Percentiles rank a stretch among this genome's conserved stretches.
Evolutionary conservation across 768 basidiomycete genomes (phyloP).

Genomic region (Termitomyces sp.): DNA sequence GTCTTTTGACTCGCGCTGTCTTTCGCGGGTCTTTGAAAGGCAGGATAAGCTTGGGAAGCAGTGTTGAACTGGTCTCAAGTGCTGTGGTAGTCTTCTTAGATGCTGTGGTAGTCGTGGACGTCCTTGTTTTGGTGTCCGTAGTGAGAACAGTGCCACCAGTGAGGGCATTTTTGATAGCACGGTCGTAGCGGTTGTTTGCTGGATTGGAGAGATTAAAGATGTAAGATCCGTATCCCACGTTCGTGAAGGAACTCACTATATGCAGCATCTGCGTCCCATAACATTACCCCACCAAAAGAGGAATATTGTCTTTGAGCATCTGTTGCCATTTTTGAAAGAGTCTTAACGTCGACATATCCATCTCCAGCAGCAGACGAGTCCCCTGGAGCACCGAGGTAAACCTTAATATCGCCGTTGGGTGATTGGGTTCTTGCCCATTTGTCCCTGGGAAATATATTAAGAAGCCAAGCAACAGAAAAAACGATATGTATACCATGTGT

Average conservation of each 20-base stretch:
- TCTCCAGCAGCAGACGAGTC: conserved; percentile 45
- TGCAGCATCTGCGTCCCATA: conserved; percentile 40
- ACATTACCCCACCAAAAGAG: conserved; percentile 57
- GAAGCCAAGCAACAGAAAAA: not conserved
- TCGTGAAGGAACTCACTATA: conserved; percentile 34
- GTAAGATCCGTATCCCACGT: not conserved
- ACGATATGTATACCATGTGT: conserved; percentile 29
- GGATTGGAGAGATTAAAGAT: not conserved
- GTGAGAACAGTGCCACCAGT: conserved; percentile 17
- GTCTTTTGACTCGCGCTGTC: conserved; percentile 30
- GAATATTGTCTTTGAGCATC: conserved; percentile 47
- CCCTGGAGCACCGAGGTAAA: conserved; percentile 58
- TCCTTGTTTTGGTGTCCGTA: not conserved
- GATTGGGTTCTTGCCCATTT: conserved; percentile 58
- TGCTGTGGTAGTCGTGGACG: not conserved
- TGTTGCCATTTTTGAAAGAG: conserved; percentile 38
- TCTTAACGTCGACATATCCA: conserved; percentile 46
- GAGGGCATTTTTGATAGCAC: conserved; percentile 46
- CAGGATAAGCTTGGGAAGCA: conserved; percentile 10
- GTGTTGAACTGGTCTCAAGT: not conserved
- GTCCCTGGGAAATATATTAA: conserved; percentile 32
- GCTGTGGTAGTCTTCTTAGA: not conserved
- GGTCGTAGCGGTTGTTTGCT: conserved; percentile 48
- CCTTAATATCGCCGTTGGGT: conserved; percentile 54
- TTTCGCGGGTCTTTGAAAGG: conserved; percentile 28